Evolutionary conservation across 768 basidiomycete genomes (phyloP), one percentile per base, ranked within the genome.

Genomic region (Tylopilus sp.): DNA sequence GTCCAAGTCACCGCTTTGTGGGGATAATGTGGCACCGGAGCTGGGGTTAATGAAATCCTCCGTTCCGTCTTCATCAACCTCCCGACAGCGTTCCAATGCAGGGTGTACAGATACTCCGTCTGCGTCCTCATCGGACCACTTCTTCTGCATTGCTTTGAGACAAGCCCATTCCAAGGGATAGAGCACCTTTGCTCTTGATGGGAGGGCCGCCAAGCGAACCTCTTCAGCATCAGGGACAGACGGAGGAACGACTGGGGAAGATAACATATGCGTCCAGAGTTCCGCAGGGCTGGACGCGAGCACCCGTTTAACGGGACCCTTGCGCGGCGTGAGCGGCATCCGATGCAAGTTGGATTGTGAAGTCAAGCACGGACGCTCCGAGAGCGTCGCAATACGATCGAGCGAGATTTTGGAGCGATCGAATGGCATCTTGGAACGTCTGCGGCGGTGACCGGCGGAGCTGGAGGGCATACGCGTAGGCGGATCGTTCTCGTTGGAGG

Each of bases 111-210:
- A 38, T 7, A 48, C 30, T 13, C 38, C 43, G n/a, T 59, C 56
- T 48, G 56, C 45, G 25, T 67, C 57, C 51, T 62, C 62, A 48
- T 69, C 64, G 19, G 16, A 43, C 58, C 68, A 52, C 24, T 46
- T 59, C 38, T 56, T 72, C 45, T 65, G 66, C 50, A 75, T 69
- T 44, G 69, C 72, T 25, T 71, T 72, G 41, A 85, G 85, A 67
- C 86, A 89, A 1, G 86, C 86, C 85, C 85, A 88, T 61, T 89
- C 87, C 51, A 89, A 71, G 13, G 86, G 85, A 28, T 76, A 76
- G 22, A 78, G 74, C 19, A 71, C 71, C 59, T 77, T 76, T 30
- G 68, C 50, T 12, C 74, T 72, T 36, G 62, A 64, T 9, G 68
- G 50, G 13, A 71, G 55, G 24, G 46, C 59, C 4, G 56, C 54